Percentiles rank a stretch among this genome's conserved stretches.
Evolutionary conservation across 805 yeast genomes (phyloP).

Genomic region (Kuraishia molischiana): DNA sequence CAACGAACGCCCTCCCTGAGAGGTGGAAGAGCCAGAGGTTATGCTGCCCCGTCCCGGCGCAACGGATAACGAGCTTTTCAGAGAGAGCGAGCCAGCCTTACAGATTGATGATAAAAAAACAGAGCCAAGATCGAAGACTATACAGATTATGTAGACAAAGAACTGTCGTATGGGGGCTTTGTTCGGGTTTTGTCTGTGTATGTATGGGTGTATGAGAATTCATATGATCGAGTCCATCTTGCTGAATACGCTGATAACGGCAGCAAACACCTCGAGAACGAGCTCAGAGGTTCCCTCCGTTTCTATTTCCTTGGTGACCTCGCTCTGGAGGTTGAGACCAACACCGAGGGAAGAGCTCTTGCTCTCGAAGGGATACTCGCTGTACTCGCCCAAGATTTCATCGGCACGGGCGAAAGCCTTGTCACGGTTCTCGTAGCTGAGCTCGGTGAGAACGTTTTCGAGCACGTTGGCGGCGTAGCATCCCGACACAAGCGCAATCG

Average conservation of each 20-base stretch:
- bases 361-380: constrained; percentile 72
- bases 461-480: constrained; percentile 94
- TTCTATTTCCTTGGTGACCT: constrained; percentile 40
- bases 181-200: too few relatives aligned
- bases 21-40: too few relatives aligned
- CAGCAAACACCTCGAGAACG: constrained; percentile 84
- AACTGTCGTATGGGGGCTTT: too few relatives aligned
- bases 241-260: constrained; percentile 81
- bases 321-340: constrained; percentile 57
- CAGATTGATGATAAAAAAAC: too few relatives aligned
- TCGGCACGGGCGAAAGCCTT: constrained; percentile 92
- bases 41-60: too few relatives aligned
- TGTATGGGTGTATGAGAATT: too few relatives aligned
- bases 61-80: too few relatives aligned
- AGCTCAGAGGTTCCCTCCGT: constrained; percentile 41
- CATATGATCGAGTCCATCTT: constrained; percentile 85
- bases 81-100: too few relatives aligned
- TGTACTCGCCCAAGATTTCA: constrained; percentile 70
- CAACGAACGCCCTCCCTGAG: too few relatives aligned
- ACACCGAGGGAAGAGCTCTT: constrained; percentile 54
- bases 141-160: too few relatives aligned
- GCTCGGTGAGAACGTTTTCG: constrained; percentile 71
- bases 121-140: too few relatives aligned
- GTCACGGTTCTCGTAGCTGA: constrained; percentile 84
- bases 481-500: constrained; percentile 76